Conservation (phyloP, 805 yeast genomes). For the Candida loeiensis region DNA sequence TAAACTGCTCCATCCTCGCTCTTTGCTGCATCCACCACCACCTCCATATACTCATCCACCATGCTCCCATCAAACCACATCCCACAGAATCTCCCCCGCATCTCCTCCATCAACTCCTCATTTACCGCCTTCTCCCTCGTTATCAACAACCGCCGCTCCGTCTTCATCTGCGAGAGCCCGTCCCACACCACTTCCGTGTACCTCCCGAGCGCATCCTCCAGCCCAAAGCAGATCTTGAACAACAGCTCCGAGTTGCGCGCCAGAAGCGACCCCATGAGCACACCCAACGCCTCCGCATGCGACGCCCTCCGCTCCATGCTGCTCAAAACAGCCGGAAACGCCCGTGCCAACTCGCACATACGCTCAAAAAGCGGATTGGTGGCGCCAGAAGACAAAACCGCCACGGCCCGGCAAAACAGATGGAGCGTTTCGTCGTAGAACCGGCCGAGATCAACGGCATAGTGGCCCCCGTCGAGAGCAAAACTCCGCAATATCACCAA, state of each 20-base stretch:
- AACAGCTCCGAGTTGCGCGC: slow-evolving; percentile 14
- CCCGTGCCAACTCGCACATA: neutral
- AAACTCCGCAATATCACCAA: slow-evolving; percentile 17
- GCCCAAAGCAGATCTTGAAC: slow-evolving; percentile 24
- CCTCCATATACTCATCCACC: slow-evolving; percentile 22
- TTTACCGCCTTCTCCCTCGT: slow-evolving; percentile 15
- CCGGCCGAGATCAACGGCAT: slow-evolving; percentile 12
- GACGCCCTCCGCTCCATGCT: neutral
- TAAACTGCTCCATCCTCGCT: neutral
- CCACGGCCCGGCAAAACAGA: slow-evolving; percentile 14
- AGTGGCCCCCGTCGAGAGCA: neutral
- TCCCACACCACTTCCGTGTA: slow-evolving; percentile 24
- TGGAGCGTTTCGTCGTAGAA: slow-evolving; percentile 11
- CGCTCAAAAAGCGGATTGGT: neutral
- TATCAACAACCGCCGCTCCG: slow-evolving; percentile 13
- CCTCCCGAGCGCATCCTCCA: slow-evolving; percentile 18
- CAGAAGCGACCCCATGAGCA: neutral
- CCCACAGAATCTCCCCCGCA: slow-evolving; percentile 18
- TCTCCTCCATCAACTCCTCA: slow-evolving; percentile 16
- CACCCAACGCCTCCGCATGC: neutral
- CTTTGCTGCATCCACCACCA: slow-evolving; percentile 14
- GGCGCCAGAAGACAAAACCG: slow-evolving; percentile 2
- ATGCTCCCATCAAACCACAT: slow-evolving; percentile 16
- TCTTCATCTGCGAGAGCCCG: slow-evolving; percentile 16
- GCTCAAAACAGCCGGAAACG: neutral